Evolutionary conservation across 108 stramenopile genomes (phyloP), one percentile per base, ranked within the genome.

Genomic region (Skeletonema tropicum): DNA sequence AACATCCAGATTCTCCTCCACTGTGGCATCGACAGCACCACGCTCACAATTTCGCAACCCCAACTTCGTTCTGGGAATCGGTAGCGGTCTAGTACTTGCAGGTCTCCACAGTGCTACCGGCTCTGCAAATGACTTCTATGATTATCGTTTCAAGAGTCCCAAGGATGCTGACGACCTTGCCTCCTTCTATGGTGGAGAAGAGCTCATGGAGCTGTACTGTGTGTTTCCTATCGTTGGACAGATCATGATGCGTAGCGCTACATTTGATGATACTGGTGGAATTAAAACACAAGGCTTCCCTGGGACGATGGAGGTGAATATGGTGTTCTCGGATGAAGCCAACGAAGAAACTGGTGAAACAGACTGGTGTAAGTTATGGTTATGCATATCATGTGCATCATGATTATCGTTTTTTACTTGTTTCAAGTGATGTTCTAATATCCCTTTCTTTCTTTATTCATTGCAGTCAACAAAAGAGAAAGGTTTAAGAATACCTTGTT

Each of bases 131-230:
- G 60, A 86, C 39, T 71, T 86, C 63, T 83, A 68, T 72, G 77
- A 83, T 8, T 48, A 86, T 38, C 64, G 77, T 25, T 83, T 86
- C 55, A 55, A 64, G 19, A 74, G 76, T 10, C 23, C 17, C 68
- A 71, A 73, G 33, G 68, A 70, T 19, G 70, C 82, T 1, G 73
- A 86, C 35, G 85, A 80, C 57, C 52, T 86, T 12, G 80, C 80
- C 13, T 66, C 64, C 23, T 85, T 85, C 63, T 85, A 82, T 42
- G 85, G 85, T 6, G 71, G 76, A 5, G 85, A 85, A 61, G 81
- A 85, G 26, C 82, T 85, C 42, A 85, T 85, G 85, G 85, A 85
- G 74, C 10, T 85, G 6, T 85, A 82, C 39, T 85, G 85, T 57
- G 74, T 85, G 14, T 72, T 85, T 30, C 85, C 85, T 14, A 78